Evolutionary conservation across 805 yeast species (phyloP), one percentile per base, ranked within the genome.

Genomic region (Candida verbasci): DNA sequence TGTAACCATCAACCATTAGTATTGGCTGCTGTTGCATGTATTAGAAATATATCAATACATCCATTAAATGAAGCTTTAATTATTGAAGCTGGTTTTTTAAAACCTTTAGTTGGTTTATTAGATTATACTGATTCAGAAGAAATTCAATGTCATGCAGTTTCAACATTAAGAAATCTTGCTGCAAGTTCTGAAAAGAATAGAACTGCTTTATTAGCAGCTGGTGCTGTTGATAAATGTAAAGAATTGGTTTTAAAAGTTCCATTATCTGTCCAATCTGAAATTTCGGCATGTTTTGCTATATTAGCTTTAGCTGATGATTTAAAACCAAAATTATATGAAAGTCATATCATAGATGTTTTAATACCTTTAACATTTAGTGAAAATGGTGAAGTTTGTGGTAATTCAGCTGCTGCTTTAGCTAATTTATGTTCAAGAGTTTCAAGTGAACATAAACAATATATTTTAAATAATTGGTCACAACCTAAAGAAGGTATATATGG

Each of bases 351-450:
- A 43, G 88, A 85, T 49, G 96, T 88, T 24, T 73, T 93, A 45
- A 81, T 93, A 40, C 98, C 98, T 24, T 74, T 93, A 57, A 93
- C 97, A 2, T 79, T 77, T 49, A 84, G 94, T 29, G 75, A 75
- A 38, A 88, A 88, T 56, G 84, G 88, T 41, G 98, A 94, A 62
- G 97, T 93, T 12, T 93, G 96, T 59, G 98, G 98, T 39, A 93
- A 93, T 61, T 85, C 96, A 2, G 98, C 97, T 11, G 98, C 98
- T 24, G 97, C 98, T 2, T 73, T 93, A 47, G 98, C 98, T 21
- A 93, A 93, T 56, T 68, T 93, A 49, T 87, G 96, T 48, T 88
- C 97, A 4, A 79, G 96, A 62, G 86, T 91, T 24, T 57, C 67
- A 12, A 76, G 76, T 49, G 89, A 86, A 49, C 89, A 89, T 60